Evolutionary conservation across 306 rosid genomes (phyloP), one percentile per base, ranked within the genome.

Genomic region (Heteromeles arbutifolia): DNA sequence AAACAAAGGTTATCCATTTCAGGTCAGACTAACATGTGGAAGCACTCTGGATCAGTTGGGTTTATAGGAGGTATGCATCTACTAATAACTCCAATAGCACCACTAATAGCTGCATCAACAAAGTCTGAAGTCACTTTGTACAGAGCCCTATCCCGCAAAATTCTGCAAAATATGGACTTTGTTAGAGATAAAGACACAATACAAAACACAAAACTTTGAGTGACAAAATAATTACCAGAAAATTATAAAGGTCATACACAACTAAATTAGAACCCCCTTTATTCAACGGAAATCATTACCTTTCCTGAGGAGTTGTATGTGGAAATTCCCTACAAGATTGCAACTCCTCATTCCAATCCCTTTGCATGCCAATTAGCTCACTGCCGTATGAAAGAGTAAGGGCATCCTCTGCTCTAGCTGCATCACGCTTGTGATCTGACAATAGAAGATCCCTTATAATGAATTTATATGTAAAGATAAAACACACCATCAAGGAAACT

Each of bases 341-440:
- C 88, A 96, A 80, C 87, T 96, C 99, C 84, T 96, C 99, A 83
- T 96, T 96, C 99, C 99, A 96, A 87, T 96, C 99, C 80, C 99
- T 87, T 85, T 89, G 98, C 99, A 92, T 96, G 74, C 99, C 99
- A 80, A 92, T 96, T 66, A 96, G 86, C 90, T 96, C 99, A 79
- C 93, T 92, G 34, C 97, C 99, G 68, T 88, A 96, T 29, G 96
- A 84, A 70, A 96, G 99, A 78, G 95, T 87, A 72, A 96, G 86
- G 24, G 97, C 86, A 81, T 89, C 92, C 84, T 96, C 99, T 58
- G 99, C 99, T 76, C 98, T 89, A 62, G 99, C 93, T 26, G 98
- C 90, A 81, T 96, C 96, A 19, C 97, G 91, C 67, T 81, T 92
- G 80, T 96, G 98, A 77, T 96, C 99, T 96, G 88, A 74, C 76